Evolutionary conservation across 1,284 basidiomycete species (phyloP), one percentile per base, ranked within the genome.

Genomic region (Ceratobasidium sp.): DNA sequence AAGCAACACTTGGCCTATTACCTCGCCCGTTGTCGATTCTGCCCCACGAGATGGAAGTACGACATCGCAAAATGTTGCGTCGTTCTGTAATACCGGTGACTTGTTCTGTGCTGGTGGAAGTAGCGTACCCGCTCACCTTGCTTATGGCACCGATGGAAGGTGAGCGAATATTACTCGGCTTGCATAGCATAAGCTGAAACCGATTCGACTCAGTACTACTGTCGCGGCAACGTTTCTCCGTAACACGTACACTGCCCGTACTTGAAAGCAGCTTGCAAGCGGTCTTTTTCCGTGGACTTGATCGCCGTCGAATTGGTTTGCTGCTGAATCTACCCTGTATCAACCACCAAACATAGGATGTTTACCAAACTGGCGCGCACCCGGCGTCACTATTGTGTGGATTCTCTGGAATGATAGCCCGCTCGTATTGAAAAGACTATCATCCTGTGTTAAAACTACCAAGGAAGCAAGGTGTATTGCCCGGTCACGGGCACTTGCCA

Each of bases 91-190:
- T 40, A 40, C 68, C 6, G 69, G 67, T 10, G 67, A 78, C 33
- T 23, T 78, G 67, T 71, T 78, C 68, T 78, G 77, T 42, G 60
- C 13, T n/a, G 61, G 61, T 15, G 72, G 72, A 23, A 26, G 13
- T 20, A 76, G 61, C 61, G 3, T 76, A 3, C 72, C 72, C 12
- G 72, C 72, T n/a, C 72, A 76, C 33, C 61, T 76, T 53, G 72
- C 72, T 33, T 76, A 76, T 40, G 72, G 61, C n/a, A 76, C 61
- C n/a, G 72, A 76, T 66, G 72, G 72, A 55, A 76, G 61, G 72
- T 76, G 33, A 67, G 73, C 28, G 33, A 23, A 49, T 39, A 58
- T 44, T 15, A 7, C 4, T 26, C 42, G 46, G 49, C 20, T 39
- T 33, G 26, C 53, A 20, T 42, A n/a, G 68, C 39, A 9, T 51